Conservation (phyloP, 208 protist species). For the Acanthamoeba quina region DNA sequence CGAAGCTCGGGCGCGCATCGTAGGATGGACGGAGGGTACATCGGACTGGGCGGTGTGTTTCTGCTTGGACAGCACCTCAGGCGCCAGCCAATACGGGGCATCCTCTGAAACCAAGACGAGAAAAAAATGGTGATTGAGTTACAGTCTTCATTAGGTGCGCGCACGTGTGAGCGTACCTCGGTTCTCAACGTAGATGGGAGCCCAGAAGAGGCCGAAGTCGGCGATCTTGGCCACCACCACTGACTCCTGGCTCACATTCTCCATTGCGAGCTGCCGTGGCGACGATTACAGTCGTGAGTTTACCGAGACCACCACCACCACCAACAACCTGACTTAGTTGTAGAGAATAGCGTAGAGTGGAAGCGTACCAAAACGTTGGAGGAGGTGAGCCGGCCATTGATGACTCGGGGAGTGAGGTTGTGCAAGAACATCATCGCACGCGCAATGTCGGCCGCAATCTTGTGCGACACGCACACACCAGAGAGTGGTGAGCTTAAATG, state of each 20-base stretch:
- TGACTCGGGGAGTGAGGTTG: slow-evolving; percentile 45
- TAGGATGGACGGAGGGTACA: background rate
- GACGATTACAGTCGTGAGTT: background rate
- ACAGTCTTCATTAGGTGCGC: background rate
- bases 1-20: too few relatives aligned
- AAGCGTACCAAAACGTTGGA: slow-evolving; percentile 69
- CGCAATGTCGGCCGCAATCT: slow-evolving; percentile 68
- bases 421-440: slow-evolving; percentile 77
- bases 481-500: too few relatives aligned
- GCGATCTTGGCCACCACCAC: slow-evolving; percentile 47
- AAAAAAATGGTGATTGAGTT: background rate
- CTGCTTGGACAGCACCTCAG: slow-evolving; percentile 53
- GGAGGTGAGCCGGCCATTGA: slow-evolving; percentile 73
- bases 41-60: slow-evolving; percentile 54
- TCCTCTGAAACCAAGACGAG: background rate
- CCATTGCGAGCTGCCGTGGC: background rate
- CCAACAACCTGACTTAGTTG: too few relatives aligned
- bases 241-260: background rate
- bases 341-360: too few relatives aligned
- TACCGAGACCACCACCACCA: too few relatives aligned
- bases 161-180: background rate
- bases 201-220: slow-evolving; percentile 25
- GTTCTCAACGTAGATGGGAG: slow-evolving; percentile 35
- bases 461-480: too few relatives aligned
- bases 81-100: slow-evolving; percentile 13